Evolutionary conservation across 208 protist species (phyloP).

Genomic region (Crithidia thermophila): DNA sequence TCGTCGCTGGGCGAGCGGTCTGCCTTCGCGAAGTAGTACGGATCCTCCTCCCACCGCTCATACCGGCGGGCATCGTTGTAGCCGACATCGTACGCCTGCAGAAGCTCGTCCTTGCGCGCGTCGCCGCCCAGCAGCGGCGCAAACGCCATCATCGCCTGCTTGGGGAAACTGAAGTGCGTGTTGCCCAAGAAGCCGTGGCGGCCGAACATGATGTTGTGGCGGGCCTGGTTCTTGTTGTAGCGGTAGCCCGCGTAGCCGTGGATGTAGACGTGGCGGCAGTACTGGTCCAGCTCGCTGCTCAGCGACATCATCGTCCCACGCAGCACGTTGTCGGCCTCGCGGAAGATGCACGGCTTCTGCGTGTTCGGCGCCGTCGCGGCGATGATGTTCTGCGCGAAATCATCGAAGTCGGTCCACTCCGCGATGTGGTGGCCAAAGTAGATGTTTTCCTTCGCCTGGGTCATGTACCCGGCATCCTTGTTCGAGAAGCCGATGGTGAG

Average conservation of each 20-base stretch:
- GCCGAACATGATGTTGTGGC: conserved; percentile 89
- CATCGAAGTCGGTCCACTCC: conserved; percentile 71
- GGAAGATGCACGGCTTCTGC: conserved; percentile 83
- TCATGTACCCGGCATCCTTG: conserved; percentile 83
- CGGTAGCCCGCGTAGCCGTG: conserved; percentile 82
- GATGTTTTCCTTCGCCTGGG: conserved; percentile 77
- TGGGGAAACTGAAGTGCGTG: conserved; percentile 77
- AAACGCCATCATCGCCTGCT: conserved; percentile 77
- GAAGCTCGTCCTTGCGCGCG: conserved; percentile 53
- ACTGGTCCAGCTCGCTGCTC: conserved; percentile 88
- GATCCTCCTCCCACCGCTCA: conserved; percentile 91
- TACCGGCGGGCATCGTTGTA: conserved; percentile 88
- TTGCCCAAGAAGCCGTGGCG: conserved; percentile 84
- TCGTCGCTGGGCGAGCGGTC: conserved; percentile 83
- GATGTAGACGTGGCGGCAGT: conserved; percentile 90
- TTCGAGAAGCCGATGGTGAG: conserved; percentile 91
- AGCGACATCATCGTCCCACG: conserved; percentile 91
- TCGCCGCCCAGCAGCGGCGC: conserved; percentile 60
- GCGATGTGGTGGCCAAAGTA: conserved; percentile 92
- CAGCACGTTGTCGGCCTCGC: conserved; percentile 85
- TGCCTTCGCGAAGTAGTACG: conserved; percentile 87
- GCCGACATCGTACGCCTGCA: conserved; percentile 85
- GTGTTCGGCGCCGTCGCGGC: conserved; percentile 86
- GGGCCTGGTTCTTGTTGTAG: conserved; percentile 81
- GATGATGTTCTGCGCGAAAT: conserved; percentile 85